Base-by-base conservation (phyloP, 768 basidiomycete species). In the Boletus tomentosulus region DNA sequence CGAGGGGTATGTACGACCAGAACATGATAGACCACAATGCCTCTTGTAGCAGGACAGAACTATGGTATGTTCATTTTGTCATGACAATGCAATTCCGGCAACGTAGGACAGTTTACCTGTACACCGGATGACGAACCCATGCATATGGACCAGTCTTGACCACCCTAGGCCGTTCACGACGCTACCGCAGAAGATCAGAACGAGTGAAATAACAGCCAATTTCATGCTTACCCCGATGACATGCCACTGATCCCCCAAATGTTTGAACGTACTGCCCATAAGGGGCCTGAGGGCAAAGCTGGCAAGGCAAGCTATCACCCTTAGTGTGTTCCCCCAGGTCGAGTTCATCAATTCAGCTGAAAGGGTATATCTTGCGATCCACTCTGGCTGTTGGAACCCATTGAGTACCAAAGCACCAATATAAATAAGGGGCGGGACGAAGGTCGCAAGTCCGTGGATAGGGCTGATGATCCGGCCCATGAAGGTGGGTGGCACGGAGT, bases 101-200 rank as follows among this genome's bases (percentile, higher is more conserved):
- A 16, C 34, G 50, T 69, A 30, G 19, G 19, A 19, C 19, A 19
- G 19, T 19, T 19, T 39, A 62, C 71, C 55, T 61, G 45, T 71
- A 73, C 2, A 51, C 34, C 1, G 73, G 73, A 41, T 72, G 73
- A 38, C 71, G 71, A 47, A 72, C 62, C 51, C 66, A 63, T 25
- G 61, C 61, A 54, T 73, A 73, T 0, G 69, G 70, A 9, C 73
- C 73, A 0, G 59, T 66, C 33, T 63, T 57, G 46, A 73, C 66
- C 34, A 74, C 16, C 46, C 60, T 63, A 11, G 64, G 38, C 33
- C 67, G 69, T 48, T 73, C 70, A 31, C 69, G 58, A 46, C 59
- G 57, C 66, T 69, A 16, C 50, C 12, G 12, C 9, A 1, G 24
- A 58, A 16, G 9, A 37, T 65, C 33, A 57, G 52, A 3, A 31